Percentiles rank a stretch among this genome's conserved stretches.
These are phyloP conservation scores for Macaranga tanarius DNA, from an alignment of 441 rosid species.

Conservation along the genomic window DNA sequence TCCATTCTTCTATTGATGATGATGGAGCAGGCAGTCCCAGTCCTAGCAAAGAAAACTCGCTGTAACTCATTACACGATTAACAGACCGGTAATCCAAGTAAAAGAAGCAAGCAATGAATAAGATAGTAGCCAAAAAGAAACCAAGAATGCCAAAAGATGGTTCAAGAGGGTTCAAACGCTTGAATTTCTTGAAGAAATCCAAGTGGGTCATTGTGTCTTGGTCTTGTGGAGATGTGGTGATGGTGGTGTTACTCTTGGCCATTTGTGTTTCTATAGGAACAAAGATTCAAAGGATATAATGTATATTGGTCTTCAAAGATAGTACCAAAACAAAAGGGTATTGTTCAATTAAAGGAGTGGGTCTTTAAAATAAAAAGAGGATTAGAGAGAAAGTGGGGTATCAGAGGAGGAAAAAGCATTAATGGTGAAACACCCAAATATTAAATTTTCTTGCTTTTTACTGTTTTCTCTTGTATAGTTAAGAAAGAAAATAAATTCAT, in stretches of 20 bases:
- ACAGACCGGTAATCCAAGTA: constrained; percentile 45
- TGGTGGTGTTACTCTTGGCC: constrained; percentile 21
- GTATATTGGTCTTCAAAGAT: constrained; percentile 10
- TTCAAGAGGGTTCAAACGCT: constrained; percentile 46
- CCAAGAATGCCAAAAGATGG: constrained; percentile 45
- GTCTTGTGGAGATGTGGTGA: constrained; percentile 8
- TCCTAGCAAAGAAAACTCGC: constrained; percentile 34
- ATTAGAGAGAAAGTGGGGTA: not conserved
- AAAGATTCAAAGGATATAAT: constrained; percentile 5
- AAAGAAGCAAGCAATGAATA: constrained; percentile 44
- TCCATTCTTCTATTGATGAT: not conserved
- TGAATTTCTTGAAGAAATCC: constrained; percentile 40
- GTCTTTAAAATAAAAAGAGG: not conserved
- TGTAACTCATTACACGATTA: constrained; percentile 23
- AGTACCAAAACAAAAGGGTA: constrained; percentile 12
- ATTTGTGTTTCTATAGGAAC: constrained; percentile 12
- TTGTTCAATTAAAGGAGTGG: not conserved
- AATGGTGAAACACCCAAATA: constrained; percentile 9
- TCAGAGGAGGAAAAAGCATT: constrained; percentile 3
- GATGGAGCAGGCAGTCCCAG: constrained; percentile 22
- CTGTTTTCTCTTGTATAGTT: not conserved
- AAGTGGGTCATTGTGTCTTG: constrained; percentile 35
- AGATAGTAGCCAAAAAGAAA: constrained; percentile 39
- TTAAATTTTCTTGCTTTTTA: not conserved
- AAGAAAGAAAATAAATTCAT: not conserved